A percentile compares a stretch with the other conserved stretches of the same genome.
Evolutionary conservation across 495 filamentous ascomycete species (phyloP).

Genomic region (Hyaloscypha variabilis): DNA sequence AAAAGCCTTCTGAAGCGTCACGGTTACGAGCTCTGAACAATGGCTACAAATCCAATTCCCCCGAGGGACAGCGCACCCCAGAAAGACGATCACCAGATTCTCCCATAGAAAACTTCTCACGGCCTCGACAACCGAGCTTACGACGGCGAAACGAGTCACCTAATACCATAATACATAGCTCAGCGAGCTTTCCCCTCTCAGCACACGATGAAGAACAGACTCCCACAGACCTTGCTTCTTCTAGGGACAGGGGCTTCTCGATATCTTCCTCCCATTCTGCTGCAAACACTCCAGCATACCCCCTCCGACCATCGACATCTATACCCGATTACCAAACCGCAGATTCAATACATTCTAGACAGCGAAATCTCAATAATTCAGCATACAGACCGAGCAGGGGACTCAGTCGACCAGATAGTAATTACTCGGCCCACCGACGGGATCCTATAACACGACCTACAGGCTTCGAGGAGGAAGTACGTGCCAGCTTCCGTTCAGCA

Average conservation of each 20-base stretch:
- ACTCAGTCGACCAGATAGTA: conserved; percentile 26
- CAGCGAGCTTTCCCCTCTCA: conserved; percentile 33
- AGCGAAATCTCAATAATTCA: conserved; percentile 27
- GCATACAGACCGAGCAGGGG: conserved; percentile 21
- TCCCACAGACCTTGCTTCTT: conserved; percentile 31
- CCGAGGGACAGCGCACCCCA: conserved; percentile 24
- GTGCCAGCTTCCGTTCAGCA: conserved; percentile 73
- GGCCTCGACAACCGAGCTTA: conserved; percentile 51
- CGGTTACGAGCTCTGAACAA: conserved; percentile 33
- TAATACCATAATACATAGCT: conserved; percentile 34
- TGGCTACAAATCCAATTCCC: conserved; percentile 28
- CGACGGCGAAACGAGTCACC: conserved; percentile 42
- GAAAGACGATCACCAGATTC: conserved; percentile 11
- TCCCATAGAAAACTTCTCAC: conserved; percentile 50
- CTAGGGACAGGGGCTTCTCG: conserved; percentile 45
- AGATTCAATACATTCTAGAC: conserved; percentile 33
- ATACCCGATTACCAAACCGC: conserved; percentile 30
- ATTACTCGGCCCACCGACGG: conserved; percentile 33
- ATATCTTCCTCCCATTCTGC: conserved; percentile 49
- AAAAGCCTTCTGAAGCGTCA: conserved; percentile 33
- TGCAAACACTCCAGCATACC: conserved; percentile 37
- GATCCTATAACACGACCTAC: conserved; percentile 46
- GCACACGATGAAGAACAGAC: conserved; percentile 35
- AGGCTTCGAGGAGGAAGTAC: conserved; percentile 55
- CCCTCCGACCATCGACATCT: conserved; percentile 30